These are phyloP conservation scores for Xylaria sp. DNA, from an alignment of 2,329 filamentous ascomycete genomes.

Conservation along the genomic window DNA sequence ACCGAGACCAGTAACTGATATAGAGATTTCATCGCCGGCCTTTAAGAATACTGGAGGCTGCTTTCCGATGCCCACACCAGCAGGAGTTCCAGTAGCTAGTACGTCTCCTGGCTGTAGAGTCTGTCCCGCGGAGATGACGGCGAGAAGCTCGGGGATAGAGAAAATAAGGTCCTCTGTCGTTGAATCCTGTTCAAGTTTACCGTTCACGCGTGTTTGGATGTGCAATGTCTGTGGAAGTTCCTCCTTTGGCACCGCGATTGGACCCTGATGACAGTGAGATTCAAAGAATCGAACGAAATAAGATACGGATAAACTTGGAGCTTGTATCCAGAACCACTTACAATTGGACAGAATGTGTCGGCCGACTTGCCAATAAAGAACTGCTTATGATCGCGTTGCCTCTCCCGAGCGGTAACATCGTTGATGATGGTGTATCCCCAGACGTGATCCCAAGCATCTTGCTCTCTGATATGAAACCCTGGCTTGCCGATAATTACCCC, in stretches of 20 bases:
- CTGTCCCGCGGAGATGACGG: conserved; percentile 28
- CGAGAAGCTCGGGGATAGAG: conserved; percentile 30
- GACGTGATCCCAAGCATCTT: conserved; percentile 33
- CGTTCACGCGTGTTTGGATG: conserved; percentile 34
- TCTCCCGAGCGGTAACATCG: conserved; percentile 34
- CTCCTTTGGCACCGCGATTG: conserved; percentile 35
- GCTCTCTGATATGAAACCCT: conserved; percentile 23
- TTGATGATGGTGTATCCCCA: conserved; percentile 38
- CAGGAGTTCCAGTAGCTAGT: conserved; percentile 34
- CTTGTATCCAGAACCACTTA: neutral
- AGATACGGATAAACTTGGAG: neutral
- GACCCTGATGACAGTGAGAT: conserved; percentile 23
- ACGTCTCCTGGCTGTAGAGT: conserved; percentile 35
- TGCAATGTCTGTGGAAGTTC: conserved; percentile 26
- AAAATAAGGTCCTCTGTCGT: conserved; percentile 34
- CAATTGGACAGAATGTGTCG: conserved; percentile 37
- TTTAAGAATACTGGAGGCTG: conserved; percentile 33
- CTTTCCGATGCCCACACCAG: conserved; percentile 35
- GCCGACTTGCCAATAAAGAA: conserved; percentile 37
- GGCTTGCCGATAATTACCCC: conserved; percentile 35
- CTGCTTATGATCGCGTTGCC: conserved; percentile 37
- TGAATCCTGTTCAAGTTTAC: conserved; percentile 30
- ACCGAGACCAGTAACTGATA: conserved; percentile 34
- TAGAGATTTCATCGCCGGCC: conserved; percentile 30
- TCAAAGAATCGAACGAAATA: neutral